phyloP scores from a whole-genome alignment of 2,329 filamentous ascomycete species.

The Teratosphaeria viscida region DNA sequence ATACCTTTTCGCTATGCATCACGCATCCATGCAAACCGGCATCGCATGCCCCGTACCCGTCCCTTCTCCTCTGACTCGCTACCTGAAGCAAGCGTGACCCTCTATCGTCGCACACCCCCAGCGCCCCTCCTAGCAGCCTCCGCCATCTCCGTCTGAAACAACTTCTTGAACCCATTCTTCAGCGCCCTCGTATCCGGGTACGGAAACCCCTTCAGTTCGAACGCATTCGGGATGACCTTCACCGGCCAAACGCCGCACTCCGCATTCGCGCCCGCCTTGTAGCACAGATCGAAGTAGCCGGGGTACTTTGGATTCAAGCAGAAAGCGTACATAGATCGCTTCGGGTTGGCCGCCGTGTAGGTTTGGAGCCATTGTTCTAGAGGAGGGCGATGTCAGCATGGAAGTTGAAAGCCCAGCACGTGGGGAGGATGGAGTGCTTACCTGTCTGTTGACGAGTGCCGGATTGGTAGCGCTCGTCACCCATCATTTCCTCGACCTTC shows the following conservation, averaged over 20 bases:
- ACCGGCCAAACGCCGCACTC: slow-evolving; percentile 71
- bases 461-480: slow-evolving; percentile 85
- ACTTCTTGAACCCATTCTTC: slow-evolving; percentile 93
- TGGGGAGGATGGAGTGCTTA: slow-evolving; percentile 40
- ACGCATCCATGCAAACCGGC: background rate
- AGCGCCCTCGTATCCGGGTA: slow-evolving; percentile 93
- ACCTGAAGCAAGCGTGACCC: background rate
- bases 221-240: slow-evolving; percentile 85
- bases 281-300: slow-evolving; percentile 91
- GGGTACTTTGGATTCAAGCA: slow-evolving; percentile 87
- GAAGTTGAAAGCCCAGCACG: background rate
- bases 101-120: slow-evolving; percentile 1
- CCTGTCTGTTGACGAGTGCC: slow-evolving; percentile 72
- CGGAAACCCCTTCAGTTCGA: slow-evolving; percentile 75
- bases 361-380: slow-evolving; percentile 90
- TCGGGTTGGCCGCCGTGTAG: slow-evolving; percentile 92
- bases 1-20: background rate
- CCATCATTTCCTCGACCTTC: slow-evolving; percentile 94
- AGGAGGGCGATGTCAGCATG: slow-evolving; percentile 1
- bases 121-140: slow-evolving; percentile 1
- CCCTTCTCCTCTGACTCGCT: background rate
- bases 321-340: slow-evolving; percentile 87
- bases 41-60: too few species aligned
- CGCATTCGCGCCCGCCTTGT: slow-evolving; percentile 76
- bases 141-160: slow-evolving; percentile 42